These are phyloP conservation scores for Wickerhamiella cacticola DNA, from an alignment of 805 yeast genomes.

Conservation along the genomic window DNA sequence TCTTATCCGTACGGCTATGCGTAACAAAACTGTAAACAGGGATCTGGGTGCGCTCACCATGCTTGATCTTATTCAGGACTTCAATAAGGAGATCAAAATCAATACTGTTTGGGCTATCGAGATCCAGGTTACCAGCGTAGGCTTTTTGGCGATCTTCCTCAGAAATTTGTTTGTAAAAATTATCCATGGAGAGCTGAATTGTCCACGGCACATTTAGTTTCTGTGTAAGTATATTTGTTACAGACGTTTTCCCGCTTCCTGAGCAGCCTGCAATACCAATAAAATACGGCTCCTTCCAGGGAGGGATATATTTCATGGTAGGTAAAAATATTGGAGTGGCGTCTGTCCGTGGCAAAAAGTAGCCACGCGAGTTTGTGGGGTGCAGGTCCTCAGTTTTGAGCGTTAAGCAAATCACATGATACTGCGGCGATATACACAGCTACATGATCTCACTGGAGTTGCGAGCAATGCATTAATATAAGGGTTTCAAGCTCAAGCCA, in stretches of 20 bases:
- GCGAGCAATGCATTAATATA: no score
- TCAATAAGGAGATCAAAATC: conserved; percentile 63
- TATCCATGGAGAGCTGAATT: conserved; percentile 75
- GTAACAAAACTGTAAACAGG: conserved; percentile 57
- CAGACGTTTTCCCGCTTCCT: conserved; percentile 91
- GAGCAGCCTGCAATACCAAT: conserved; percentile 71
- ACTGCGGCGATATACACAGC: no score
- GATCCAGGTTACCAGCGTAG: conserved; percentile 59
- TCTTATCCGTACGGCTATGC: conserved; percentile 51
- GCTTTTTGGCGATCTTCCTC: conserved; percentile 53
- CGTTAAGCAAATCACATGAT: no score
- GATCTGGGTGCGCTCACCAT: conserved; percentile 53
- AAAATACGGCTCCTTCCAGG: conserved; percentile 80
- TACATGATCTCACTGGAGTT: no score
- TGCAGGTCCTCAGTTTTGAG: no score
- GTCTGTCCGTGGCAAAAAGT: not conserved
- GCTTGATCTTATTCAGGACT: conserved; percentile 53
- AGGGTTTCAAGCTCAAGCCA: no score
- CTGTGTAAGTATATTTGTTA: conserved; percentile 70
- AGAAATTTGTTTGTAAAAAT: conserved; percentile 70
- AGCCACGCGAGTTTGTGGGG: no score
- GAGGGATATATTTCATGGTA: conserved; percentile 45
- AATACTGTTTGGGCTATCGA: conserved; percentile 75
- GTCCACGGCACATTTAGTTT: conserved; percentile 75
- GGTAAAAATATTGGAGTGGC: not conserved